Base-by-base conservation (phyloP, 2,329 filamentous ascomycete species). In the Gaeumannomyces tritici region DNA sequence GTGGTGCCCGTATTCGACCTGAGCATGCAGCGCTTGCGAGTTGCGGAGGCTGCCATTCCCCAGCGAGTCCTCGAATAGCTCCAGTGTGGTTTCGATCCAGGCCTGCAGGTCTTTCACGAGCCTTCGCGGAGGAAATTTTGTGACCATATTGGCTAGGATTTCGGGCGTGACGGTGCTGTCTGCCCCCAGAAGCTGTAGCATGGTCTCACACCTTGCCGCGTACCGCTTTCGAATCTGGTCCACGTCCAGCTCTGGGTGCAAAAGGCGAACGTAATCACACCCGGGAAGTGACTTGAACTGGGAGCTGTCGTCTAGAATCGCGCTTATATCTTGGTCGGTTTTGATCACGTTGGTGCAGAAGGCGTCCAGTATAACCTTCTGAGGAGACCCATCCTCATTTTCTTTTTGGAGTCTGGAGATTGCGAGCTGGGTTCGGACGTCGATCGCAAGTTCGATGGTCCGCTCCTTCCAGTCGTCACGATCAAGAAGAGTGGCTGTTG, bases 351-450 rank as follows among this genome's bases (percentile, higher is more conserved):
- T 27, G 42, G 31, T 11, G 21, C 42, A 29, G 47, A 60, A 60
- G 24, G 55, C 59, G 15, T 60, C 33, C 5, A 27, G 35, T 3
- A 60, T 18, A 9, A 28, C 21, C 11, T 60, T 51, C 8, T 13
- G n/a, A 12, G 42, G 35, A 11, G 59, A 29, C 18, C 24, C 35
- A 18, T 51, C 42, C 3, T 26, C 54, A 11, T 33, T 27, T 11
- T 24, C 18, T 12, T 28, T 21, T 15, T 51, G 24, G n/a, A 60
- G 47, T 27, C 13, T 60, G n/a, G 21, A 26, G 4, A 60, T 60
- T 27, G 60, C 60, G 2, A 61, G 13, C 33, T 61, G 60, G 21
- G 60, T 61, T 8, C 60, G n/a, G 51, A 61, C 33, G 12, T 61
- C 60, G 35, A 60, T 27, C 2, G 42, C 59, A 21, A 60, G 35